Evolutionary conservation across 2,329 filamentous ascomycete genomes (phyloP).

Genomic region (Aspergillus cejpii): DNA sequence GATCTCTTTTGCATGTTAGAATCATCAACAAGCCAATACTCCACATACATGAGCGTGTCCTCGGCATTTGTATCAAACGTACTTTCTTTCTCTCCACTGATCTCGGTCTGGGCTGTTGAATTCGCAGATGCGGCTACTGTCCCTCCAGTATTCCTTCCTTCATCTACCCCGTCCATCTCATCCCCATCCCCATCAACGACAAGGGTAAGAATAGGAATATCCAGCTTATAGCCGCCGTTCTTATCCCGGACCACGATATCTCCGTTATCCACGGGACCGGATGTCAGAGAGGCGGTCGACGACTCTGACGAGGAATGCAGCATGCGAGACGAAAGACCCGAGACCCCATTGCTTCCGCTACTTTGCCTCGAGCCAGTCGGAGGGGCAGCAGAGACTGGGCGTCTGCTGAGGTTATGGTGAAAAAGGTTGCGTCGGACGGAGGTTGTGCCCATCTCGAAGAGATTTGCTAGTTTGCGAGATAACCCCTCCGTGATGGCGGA

Average conservation of each 20-base stretch:
- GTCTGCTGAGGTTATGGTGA: slow-evolving; percentile 39
- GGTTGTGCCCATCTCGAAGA: slow-evolving; percentile 24
- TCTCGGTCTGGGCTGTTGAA: slow-evolving; percentile 40
- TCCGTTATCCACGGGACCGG: slow-evolving; percentile 28
- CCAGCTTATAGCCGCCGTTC: slow-evolving; percentile 44
- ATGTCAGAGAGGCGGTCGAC: slow-evolving; percentile 14
- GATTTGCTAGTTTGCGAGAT: not conserved
- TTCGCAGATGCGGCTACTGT: slow-evolving; percentile 51
- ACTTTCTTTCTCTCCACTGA: slow-evolving; percentile 38
- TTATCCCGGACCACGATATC: slow-evolving; percentile 48
- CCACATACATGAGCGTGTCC: not conserved
- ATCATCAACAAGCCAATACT: not conserved
- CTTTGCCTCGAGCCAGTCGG: slow-evolving; percentile 16
- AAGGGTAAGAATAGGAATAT: slow-evolving; percentile 39
- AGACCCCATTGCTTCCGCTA: slow-evolving; percentile 12
- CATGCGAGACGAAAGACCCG: slow-evolving; percentile 21
- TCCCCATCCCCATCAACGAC: slow-evolving; percentile 36
- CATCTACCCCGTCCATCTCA: slow-evolving; percentile 41
- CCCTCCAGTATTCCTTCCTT: slow-evolving; percentile 49
- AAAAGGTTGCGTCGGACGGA: slow-evolving; percentile 43
- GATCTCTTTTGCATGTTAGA: slow-evolving; percentile 33
- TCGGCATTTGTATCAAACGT: slow-evolving; percentile 16
- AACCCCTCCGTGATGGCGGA: no score
- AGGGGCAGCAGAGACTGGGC: slow-evolving; percentile 31
- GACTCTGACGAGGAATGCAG: slow-evolving; percentile 20